Percentiles rank a stretch among this genome's conserved stretches.
Conservation (phyloP, 176 grass and related monocot species). For the Oryza brachyantha region DNA sequence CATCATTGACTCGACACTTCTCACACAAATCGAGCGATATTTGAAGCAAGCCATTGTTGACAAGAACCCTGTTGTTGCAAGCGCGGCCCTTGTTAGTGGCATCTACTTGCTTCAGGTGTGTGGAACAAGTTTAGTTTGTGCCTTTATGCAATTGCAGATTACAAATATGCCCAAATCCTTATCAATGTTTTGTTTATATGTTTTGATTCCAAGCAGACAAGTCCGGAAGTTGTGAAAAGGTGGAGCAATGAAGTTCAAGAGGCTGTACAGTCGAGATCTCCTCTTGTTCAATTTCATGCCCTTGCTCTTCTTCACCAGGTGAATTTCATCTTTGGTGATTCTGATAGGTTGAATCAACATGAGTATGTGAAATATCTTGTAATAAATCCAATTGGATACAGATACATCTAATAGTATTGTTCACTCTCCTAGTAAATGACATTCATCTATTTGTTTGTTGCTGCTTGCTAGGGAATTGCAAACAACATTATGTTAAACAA, state of each 20-base stretch:
- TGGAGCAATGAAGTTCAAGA: constrained; percentile 99
- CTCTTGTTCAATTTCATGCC: constrained; percentile 97
- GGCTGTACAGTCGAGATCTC: constrained; percentile 88
- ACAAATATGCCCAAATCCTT: neutral
- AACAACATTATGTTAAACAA: neutral
- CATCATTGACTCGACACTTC: constrained; percentile 92
- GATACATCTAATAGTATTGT: neutral
- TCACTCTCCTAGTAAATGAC: neutral
- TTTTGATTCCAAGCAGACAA: constrained; percentile 60
- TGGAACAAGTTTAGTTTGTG: constrained; percentile 14
- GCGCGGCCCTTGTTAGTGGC: constrained; percentile 97
- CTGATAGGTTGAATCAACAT: neutral
- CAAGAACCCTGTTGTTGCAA: constrained; percentile 97
- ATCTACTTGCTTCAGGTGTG: constrained; percentile 91
- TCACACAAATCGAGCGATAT: constrained; percentile 97
- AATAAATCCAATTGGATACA: neutral
- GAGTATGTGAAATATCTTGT: neutral
- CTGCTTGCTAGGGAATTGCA: neutral
- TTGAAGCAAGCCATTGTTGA: constrained; percentile 98
- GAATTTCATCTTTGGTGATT: constrained; percentile 14
- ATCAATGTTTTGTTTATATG: constrained; percentile 12
- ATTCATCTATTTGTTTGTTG: neutral
- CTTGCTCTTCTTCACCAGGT: constrained; percentile 98
- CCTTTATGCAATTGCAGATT: constrained; percentile 2
- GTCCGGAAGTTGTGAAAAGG: constrained; percentile 92